A percentile compares a stretch with the other conserved stretches of the same genome.
These are phyloP conservation scores for Cornus kousa DNA, from an alignment of 148 eudicot species.

Conservation along the genomic window DNA sequence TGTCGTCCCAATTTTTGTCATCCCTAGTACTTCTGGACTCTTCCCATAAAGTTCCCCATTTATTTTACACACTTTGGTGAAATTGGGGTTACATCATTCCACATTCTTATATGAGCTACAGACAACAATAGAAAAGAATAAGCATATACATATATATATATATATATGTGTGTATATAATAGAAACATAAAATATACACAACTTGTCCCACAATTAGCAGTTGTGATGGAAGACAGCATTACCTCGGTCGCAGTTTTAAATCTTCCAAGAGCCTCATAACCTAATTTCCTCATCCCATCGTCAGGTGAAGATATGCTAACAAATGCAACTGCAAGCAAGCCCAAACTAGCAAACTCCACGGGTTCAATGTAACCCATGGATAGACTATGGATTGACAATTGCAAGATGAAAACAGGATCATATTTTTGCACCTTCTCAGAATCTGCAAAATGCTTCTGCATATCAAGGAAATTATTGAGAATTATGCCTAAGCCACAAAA, in stretches of 20 bases:
- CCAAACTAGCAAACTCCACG: constrained; percentile 79
- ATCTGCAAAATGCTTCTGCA: constrained; percentile 39
- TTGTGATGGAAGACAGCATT: constrained; percentile 14
- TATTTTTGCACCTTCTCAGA: constrained; percentile 40
- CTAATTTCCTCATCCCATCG: constrained; percentile 72
- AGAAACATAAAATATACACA: background rate
- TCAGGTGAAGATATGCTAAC: constrained; percentile 84
- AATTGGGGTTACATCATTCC: background rate
- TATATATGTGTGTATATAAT: background rate
- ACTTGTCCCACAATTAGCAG: background rate
- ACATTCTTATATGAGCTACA: background rate
- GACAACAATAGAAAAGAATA: background rate
- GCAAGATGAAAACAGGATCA: constrained; percentile 89
- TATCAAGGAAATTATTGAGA: constrained; percentile 13
- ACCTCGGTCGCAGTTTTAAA: constrained; percentile 80
- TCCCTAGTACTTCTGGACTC: background rate
- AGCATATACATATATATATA: background rate
- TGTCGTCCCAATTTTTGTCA: no score
- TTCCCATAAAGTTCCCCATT: background rate
- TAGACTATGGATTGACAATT: constrained; percentile 73
- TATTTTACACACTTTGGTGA: background rate
- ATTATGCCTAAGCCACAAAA: background rate
- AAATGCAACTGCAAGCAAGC: constrained; percentile 83
- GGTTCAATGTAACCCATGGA: constrained; percentile 76
- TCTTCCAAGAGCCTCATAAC: constrained; percentile 72